phyloP scores from a whole-genome alignment of 495 filamentous ascomycete species.

The Podospora pseudoanserina region DNA sequence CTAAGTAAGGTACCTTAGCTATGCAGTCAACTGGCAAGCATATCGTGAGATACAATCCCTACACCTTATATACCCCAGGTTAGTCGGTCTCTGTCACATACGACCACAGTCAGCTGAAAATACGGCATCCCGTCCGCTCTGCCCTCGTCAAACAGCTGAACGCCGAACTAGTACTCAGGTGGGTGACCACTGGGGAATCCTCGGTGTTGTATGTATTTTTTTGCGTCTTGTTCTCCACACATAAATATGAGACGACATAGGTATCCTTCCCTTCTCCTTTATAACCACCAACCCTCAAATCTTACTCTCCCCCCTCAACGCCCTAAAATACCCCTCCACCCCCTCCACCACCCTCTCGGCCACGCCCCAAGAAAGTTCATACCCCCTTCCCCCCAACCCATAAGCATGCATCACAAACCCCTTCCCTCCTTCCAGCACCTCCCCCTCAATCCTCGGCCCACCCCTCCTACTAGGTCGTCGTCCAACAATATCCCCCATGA shows the following conservation, averaged over 20 bases:
- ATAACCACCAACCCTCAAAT: slow-evolving; percentile 6
- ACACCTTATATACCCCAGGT: neutral
- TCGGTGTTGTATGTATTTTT: neutral
- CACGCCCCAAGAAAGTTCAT: slow-evolving; percentile 49
- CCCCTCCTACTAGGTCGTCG: slow-evolving; percentile 43
- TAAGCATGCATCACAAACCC: slow-evolving; percentile 57
- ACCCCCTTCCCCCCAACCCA: slow-evolving; percentile 60
- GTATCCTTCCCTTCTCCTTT: neutral
- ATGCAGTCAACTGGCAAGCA: too few relatives aligned
- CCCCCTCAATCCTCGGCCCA: slow-evolving; percentile 44
- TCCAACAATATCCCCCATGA: slow-evolving; percentile 45
- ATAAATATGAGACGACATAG: too few relatives aligned
- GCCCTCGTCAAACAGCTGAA: neutral
- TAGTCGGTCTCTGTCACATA: neutral
- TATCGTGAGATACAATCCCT: neutral
- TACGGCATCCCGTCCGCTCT: neutral
- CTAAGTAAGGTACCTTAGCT: too few relatives aligned
- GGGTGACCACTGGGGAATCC: neutral
- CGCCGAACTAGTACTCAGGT: neutral
- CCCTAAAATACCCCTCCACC: slow-evolving; percentile 26
- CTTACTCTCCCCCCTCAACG: slow-evolving; percentile 7
- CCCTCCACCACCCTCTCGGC: slow-evolving; percentile 39
- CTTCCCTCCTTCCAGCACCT: slow-evolving; percentile 18
- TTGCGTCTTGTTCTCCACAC: neutral
- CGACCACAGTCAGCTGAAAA: neutral